Evolutionary conservation across 768 basidiomycete species (phyloP), one percentile per base, ranked within the genome.

Genomic region (Tulasnella sp.): DNA sequence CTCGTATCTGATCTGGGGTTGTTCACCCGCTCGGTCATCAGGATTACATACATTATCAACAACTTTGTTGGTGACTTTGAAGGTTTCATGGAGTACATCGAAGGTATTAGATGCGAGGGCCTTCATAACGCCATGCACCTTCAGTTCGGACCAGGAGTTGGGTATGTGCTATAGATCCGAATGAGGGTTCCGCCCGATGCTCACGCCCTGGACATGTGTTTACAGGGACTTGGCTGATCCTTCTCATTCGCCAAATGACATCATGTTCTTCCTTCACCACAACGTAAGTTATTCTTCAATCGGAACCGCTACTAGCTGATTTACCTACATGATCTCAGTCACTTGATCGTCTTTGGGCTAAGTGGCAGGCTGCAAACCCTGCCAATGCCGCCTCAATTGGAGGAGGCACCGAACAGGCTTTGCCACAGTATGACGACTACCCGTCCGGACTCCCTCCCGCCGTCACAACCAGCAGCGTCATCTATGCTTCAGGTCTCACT

Each of bases 321-420:
- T 46, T 34, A 12, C n/a, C 28, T 2, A 46, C 13, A 34, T 29
- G n/a, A 35, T 46, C 12, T 46, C 27, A 32, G 39, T 20, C 45
- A 34, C 45, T 46, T 20, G 45, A 46, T 46, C 45, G 45, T 13
- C 22, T 46, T 10, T 46, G 45, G 45, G 45, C 45, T 10, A 37
- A 15, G 13, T 46, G 45, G 45, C 45, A 46, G 22, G 45, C 12
- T 9, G 25, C 27, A 22, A 15, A 29, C 45, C 45, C 45, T 34
- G 13, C 12, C 13, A 46, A 46, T 32, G 12, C 13, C 10, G 25
- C n/a, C 27, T 12, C 45, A 10, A 46, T 46, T 34, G 45, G 45
- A 9, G 45, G 45, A 13, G 45, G 45, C 29, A 15, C 10, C 25
- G 24, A 10, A 9, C 45, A 46, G 28, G 45, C 27, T 34, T 32